Evolutionary conservation across 805 yeast species (phyloP), one percentile per base, ranked within the genome.

Genomic region (Kluyveromyces lactis): DNA sequence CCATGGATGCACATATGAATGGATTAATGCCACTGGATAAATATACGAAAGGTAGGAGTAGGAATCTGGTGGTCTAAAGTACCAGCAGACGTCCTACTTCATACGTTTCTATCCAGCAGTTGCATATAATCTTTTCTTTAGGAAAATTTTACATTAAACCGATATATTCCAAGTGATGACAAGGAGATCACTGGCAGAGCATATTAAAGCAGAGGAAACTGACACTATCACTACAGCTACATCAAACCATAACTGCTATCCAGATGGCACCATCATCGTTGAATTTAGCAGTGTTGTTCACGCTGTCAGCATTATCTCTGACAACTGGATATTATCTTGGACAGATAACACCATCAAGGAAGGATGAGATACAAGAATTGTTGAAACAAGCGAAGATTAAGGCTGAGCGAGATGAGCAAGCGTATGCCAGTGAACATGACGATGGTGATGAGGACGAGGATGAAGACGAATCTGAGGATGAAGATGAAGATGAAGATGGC

Each of bases 401-500:
- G 37, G 51, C 50, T 15, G 45, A 43, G 16, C 18, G n/a, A 19
- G 47, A 43, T 23, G 13, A 26, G 7, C 29, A 13, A 13, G 39
- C 30, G 15, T 33, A 23, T 10, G 45, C 31, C 4, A 43, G 41
- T 7, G 44, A 41, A 16, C 53, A 51, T 18, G 56, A 52, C 5
- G 60, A 53, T 8, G 62, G 54, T 4, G 51, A 46, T 17, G 61
- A 51, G 3, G 62, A 57, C 9, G 61, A 58, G 4, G 62, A 58
- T 2, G 62, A 60, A 1, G 65, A 63, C 3, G 72, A n/a, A n/a
- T n/a, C n/a, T n/a, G n/a, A 67, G 16, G 60, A 60, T 3, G 68
- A 63, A 18, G 73, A 66, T 15, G 73, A 68, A 3, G 71, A 68
- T 10, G 80, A 75, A 17, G 75, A 69, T 36, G 79, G 72, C 19